A percentile compares a stretch with the other conserved stretches of the same genome.
These are phyloP conservation scores for Aaosphaeria pasadenensis DNA, from an alignment of 2,329 filamentous ascomycete species.

Conservation along the genomic window DNA sequence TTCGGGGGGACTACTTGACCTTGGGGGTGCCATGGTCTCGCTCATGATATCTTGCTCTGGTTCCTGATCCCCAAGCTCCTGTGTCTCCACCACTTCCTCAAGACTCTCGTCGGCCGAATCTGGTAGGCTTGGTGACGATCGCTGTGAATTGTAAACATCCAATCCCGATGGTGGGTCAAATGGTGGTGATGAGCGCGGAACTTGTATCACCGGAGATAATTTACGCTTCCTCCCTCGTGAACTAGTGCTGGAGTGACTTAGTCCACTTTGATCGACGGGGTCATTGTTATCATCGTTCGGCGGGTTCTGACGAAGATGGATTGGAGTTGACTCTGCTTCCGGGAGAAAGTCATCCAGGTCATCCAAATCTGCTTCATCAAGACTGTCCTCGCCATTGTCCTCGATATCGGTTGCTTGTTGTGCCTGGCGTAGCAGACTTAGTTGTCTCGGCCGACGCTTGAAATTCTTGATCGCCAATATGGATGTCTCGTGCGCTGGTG, in stretches of 20 bases:
- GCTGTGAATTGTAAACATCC: conserved; percentile 25
- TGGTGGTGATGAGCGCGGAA: conserved; percentile 39
- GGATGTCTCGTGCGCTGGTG: conserved; percentile 45
- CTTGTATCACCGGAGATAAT: conserved; percentile 34
- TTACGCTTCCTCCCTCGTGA: conserved; percentile 40
- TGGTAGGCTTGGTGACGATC: conserved; percentile 33
- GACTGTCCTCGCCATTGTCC: conserved; percentile 43
- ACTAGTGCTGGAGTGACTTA: conserved; percentile 27
- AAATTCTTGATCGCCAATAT: conserved; percentile 51
- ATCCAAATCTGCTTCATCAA: conserved; percentile 38
- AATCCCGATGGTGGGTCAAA: conserved; percentile 23
- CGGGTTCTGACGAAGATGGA: conserved; percentile 45
- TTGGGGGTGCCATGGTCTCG: conserved; percentile 44
- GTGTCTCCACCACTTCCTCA: conserved; percentile 16
- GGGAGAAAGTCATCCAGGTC: conserved; percentile 50
- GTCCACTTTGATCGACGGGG: conserved; percentile 21
- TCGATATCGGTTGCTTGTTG: conserved; percentile 45
- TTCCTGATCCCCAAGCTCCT: conserved; percentile 12
- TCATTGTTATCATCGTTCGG: conserved; percentile 12
- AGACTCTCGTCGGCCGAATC: conserved; percentile 29
- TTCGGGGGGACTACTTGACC: conserved; percentile 38
- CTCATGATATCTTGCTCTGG: conserved; percentile 29
- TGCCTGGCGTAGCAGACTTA: conserved; percentile 49
- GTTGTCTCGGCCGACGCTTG: conserved; percentile 48
- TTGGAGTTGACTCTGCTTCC: conserved; percentile 66